Evolutionary conservation across 129 eudicot species (phyloP).

Genomic region (Artemisia tridentata): DNA sequence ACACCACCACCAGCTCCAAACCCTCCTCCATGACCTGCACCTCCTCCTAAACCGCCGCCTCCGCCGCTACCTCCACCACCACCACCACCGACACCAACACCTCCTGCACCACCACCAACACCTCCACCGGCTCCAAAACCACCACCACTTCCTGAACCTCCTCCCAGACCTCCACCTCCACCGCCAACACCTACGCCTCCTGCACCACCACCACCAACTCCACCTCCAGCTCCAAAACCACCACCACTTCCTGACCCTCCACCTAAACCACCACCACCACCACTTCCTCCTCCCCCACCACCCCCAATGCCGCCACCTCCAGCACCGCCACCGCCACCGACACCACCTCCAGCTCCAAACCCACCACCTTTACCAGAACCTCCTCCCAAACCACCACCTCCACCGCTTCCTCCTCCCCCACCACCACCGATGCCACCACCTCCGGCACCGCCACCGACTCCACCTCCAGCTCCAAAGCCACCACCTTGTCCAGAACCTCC

Average conservation of each 20-base stretch:
- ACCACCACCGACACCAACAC: conserved; percentile 2
- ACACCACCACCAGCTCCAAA: conserved; percentile 22
- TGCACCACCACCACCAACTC: conserved; percentile 37
- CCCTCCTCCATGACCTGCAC: conserved; percentile 20
- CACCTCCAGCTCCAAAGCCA: conserved; percentile 43
- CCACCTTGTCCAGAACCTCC: conserved; percentile 36
- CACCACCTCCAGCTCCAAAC: conserved; percentile 50
- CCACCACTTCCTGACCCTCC: conserved; percentile 40
- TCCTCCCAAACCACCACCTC: conserved; percentile 44
- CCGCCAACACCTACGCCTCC: conserved; percentile 40
- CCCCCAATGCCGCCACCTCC: conserved; percentile 40
- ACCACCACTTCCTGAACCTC: conserved; percentile 33
- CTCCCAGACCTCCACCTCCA: conserved; percentile 35
- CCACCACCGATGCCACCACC: conserved; percentile 38
- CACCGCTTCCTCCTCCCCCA: conserved; percentile 46
- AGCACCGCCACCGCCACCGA: conserved; percentile 38
- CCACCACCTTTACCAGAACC: conserved; percentile 54
- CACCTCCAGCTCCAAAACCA: conserved; percentile 37
- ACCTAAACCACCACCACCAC: conserved; percentile 35
- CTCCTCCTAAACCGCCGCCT: conserved; percentile 14
- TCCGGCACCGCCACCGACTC: conserved; percentile 12
- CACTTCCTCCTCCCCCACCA: conserved; percentile 35
- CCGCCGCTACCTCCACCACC: conserved; percentile 21
- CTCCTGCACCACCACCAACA: conserved; percentile 31
- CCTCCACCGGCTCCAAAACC: conserved; percentile 37